Evolutionary conservation across 2,329 filamentous ascomycete genomes (phyloP).

Genomic region (Pseudocercospora musae): DNA sequence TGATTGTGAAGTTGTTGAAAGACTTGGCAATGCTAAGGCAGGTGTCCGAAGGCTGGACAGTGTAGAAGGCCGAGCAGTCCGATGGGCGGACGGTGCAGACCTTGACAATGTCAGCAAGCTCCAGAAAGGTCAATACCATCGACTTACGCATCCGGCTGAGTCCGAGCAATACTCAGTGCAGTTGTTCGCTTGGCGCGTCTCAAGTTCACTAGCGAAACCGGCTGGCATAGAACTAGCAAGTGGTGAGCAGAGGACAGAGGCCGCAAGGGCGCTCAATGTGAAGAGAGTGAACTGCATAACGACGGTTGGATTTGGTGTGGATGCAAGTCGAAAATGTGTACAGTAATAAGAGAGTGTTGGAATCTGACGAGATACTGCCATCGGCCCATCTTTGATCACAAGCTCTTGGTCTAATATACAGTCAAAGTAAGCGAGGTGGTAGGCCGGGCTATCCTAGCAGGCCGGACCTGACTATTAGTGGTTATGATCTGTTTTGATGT

Average conservation of each 20-base stretch:
- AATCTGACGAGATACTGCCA: neutral
- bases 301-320: neutral
- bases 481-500: no score
- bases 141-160: constrained; percentile 19
- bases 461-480: no score
- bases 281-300: constrained; percentile 23
- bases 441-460: no score
- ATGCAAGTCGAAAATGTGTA: neutral
- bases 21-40: constrained; percentile 33
- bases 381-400: neutral
- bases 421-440: no score
- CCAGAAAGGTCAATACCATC: neutral
- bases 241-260: constrained; percentile 17
- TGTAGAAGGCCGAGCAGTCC: constrained; percentile 30
- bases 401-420: neutral
- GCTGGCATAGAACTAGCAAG: constrained; percentile 18
- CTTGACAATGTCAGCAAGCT: neutral
- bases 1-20: constrained; percentile 36
- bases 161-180: constrained; percentile 25
- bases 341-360: neutral
- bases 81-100: constrained; percentile 24
- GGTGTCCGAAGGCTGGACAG: constrained; percentile 31
- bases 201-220: constrained; percentile 12
- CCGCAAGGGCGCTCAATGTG: constrained; percentile 17
- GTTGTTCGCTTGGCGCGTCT: constrained; percentile 18